A percentile compares a stretch with the other conserved stretches of the same genome.
Evolutionary conservation across 2,329 filamentous ascomycete species (phyloP).

Genomic region (Lasiodiplodia theobromae): DNA sequence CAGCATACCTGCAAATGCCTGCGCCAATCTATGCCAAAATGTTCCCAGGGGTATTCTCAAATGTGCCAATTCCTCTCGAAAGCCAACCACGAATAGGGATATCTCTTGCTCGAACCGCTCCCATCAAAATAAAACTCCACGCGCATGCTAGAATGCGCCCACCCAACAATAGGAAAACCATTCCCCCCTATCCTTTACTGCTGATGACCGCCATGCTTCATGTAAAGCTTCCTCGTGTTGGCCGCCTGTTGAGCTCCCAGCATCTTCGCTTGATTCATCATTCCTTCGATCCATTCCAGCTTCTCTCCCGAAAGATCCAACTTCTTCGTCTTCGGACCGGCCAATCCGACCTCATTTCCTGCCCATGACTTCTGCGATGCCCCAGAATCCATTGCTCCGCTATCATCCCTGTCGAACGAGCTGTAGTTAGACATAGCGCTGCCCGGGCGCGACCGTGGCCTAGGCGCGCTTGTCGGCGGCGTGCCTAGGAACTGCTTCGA

Average conservation of each 20-base stretch:
- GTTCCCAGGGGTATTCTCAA: constrained; percentile 20
- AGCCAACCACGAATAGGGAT: constrained; percentile 24
- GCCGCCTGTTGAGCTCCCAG: constrained; percentile 45
- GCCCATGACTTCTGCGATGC: constrained; percentile 45
- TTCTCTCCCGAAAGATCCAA: constrained; percentile 73
- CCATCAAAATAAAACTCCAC: constrained; percentile 17
- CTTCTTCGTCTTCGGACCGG: constrained; percentile 71
- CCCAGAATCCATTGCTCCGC: constrained; percentile 34
- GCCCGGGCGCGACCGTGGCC: constrained; percentile 11
- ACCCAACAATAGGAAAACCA: not conserved
- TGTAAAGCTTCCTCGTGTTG: constrained; percentile 24
- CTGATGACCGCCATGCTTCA: constrained; percentile 21
- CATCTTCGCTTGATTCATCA: constrained; percentile 79
- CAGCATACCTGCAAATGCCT: constrained; percentile 8
- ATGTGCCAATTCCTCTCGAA: constrained; percentile 26
- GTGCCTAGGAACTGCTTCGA: constrained; percentile 14
- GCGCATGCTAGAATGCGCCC: constrained; percentile 14
- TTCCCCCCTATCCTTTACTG: not conserved
- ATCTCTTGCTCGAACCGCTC: constrained; percentile 23
- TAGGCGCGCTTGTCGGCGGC: constrained; percentile 16
- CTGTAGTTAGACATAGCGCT: constrained; percentile 28
- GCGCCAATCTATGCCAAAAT: constrained; percentile 24
- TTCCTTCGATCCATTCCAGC: constrained; percentile 80
- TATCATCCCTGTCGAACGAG: constrained; percentile 26
- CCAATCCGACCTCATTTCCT: constrained; percentile 66